Evolutionary conservation across 1,284 basidiomycete genomes (phyloP), one percentile per base, ranked within the genome.

Genomic region (Leccinum huronense): DNA sequence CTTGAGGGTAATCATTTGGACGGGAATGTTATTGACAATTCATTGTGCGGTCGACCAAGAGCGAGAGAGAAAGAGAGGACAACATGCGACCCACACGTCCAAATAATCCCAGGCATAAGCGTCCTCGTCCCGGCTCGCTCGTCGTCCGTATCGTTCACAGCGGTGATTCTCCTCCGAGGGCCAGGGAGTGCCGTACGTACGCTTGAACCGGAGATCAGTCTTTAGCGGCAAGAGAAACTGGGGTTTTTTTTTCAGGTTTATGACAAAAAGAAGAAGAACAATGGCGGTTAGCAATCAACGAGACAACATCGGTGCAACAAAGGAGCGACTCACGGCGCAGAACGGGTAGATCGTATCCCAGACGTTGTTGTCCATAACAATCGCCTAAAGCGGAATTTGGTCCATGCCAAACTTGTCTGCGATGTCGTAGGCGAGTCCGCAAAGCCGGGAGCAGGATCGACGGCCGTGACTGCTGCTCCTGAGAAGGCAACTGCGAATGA

Each of bases 331-430:
- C 68, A 91, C 90, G 60, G 86, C 79, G 5, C 91, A 93, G 75
- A 95, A 91, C 2, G 95, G 94, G 77, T 95, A 97, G 34, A 98
- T 75, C 1, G 87, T 81, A 77, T 95, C 93, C 94, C 94, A 96
- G 69, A 94, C 93, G 16, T 82, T 78, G 57, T 86, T 84, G 68
- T 89, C 79, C 86, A 91, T 88, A 4, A 80, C 73, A 9, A 87
- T 79, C 1, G 79, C 69, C n/a, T 76, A 80, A 7, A 81, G 80
- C 40, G 80, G 78, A 14, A 72, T 69, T 19, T 78, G 78, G 2
- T 77, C 71, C 2, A 78, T 76, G 11, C 85, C 84, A 71, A 97
- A 90, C 38, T 84, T 78, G 5, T 75, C 69, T 1, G 87, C 84
- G 6, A 97, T 84, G 31, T 86, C 83, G 7, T 81, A 70, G 1